Percentiles rank a stretch among this genome's conserved stretches.
These are phyloP conservation scores for Trichoderma asperelloides DNA, from an alignment of 495 filamentous ascomycete species.

Conservation along the genomic window DNA sequence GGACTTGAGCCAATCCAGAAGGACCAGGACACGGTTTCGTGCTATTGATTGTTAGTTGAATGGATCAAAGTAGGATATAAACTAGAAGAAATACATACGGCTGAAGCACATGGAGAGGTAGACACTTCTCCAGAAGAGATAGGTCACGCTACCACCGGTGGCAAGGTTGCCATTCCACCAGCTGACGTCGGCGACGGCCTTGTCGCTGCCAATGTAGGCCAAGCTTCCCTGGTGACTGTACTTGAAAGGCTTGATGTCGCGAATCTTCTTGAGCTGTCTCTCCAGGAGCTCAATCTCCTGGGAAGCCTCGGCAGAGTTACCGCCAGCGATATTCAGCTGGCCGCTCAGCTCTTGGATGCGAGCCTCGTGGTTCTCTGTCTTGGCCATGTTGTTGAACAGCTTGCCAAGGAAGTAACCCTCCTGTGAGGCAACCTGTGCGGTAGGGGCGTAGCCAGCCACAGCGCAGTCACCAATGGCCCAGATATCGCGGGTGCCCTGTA, in stretches of 20 bases:
- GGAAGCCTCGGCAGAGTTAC: conserved; percentile 53
- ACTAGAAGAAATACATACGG: conserved; percentile 50
- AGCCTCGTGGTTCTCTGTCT: conserved; percentile 69
- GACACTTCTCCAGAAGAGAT: conserved; percentile 92
- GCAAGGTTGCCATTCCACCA: conserved; percentile 97
- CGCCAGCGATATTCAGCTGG: conserved; percentile 40
- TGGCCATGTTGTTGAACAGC: conserved; percentile 96
- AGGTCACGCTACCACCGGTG: conserved; percentile 70
- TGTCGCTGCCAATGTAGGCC: conserved; percentile 97
- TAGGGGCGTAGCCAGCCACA: conserved; percentile 93
- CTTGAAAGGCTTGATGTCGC: conserved; percentile 92
- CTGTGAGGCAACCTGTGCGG: conserved; percentile 91
- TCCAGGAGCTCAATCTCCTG: conserved; percentile 76
- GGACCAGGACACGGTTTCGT: conserved; percentile 85
- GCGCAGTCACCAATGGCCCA: conserved; percentile 82
- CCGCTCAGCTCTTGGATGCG: conserved; percentile 55
- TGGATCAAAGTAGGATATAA: neutral
- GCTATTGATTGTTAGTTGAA: conserved; percentile 35
- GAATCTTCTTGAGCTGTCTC: conserved; percentile 77
- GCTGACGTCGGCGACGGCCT: conserved; percentile 93
- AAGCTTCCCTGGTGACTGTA: conserved; percentile 95
- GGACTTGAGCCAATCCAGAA: conserved; percentile 92
- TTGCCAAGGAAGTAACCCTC: conserved; percentile 93
- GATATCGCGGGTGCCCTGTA: conserved; percentile 91
- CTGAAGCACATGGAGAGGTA: conserved; percentile 99